Evolutionary conservation across 1,139 yeast genomes (phyloP).

Genomic region (Suhomyces chickasaworum): DNA sequence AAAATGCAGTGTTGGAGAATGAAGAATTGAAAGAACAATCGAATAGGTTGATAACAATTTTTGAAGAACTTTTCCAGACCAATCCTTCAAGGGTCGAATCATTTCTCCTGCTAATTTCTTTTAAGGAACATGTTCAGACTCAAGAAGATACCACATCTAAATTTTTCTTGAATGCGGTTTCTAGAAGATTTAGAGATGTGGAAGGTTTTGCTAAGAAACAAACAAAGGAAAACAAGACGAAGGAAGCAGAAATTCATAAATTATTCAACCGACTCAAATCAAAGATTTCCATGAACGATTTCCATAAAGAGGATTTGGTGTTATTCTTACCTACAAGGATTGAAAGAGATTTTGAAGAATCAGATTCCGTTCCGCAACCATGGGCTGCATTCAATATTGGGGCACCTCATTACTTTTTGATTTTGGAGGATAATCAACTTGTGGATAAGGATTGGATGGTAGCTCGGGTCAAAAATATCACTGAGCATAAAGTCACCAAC

Average conservation of each 20-base stretch:
- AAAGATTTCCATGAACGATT: slow-evolving; percentile 66
- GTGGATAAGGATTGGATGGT: slow-evolving; percentile 69
- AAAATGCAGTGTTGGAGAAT: slow-evolving; percentile 12
- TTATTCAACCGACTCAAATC: slow-evolving; percentile 40
- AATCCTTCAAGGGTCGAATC: slow-evolving; percentile 26
- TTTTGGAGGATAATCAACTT: slow-evolving; percentile 27
- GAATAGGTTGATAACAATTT: slow-evolving; percentile 21
- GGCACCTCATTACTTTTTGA: slow-evolving; percentile 73
- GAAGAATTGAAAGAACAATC: slow-evolving; percentile 23
- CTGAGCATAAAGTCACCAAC: slow-evolving; percentile 46
- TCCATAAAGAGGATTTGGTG: slow-evolving; percentile 73
- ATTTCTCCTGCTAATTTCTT: slow-evolving; percentile 31
- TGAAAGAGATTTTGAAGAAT: slow-evolving; percentile 31
- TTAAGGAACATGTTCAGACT: slow-evolving; percentile 40
- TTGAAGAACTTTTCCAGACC: slow-evolving; percentile 23
- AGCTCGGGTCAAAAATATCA: slow-evolving; percentile 57
- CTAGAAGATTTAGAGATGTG: slow-evolving; percentile 82
- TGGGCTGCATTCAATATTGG: slow-evolving; percentile 90
- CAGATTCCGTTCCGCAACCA: slow-evolving; percentile 45
- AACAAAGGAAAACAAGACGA: slow-evolving; percentile 68
- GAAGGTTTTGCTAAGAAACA: slow-evolving; percentile 88
- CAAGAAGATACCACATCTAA: slow-evolving; percentile 28
- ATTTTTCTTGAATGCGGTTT: slow-evolving; percentile 64
- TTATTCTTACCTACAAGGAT: slow-evolving; percentile 76
- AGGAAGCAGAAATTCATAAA: slow-evolving; percentile 46